A percentile compares a stretch with the other conserved stretches of the same genome.
Evolutionary conservation across 208 protist genomes (phyloP).

Genomic region (Phytomonas serpens): DNA sequence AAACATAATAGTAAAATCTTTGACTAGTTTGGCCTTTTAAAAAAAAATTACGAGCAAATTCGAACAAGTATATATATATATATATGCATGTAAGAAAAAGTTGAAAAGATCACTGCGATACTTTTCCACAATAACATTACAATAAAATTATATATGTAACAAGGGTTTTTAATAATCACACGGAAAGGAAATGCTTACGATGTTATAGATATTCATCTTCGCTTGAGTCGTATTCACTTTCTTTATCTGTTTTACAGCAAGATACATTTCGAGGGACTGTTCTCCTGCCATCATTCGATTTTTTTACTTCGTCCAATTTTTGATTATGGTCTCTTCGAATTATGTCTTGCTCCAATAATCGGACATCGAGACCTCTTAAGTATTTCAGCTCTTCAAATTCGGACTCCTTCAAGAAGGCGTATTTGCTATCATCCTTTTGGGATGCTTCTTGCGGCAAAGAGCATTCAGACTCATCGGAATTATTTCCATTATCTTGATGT

Average conservation of each 20-base stretch:
- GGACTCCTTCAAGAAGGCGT: constrained; percentile 50
- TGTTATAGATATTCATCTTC: constrained; percentile 1
- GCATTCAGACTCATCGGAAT: constrained; percentile 7
- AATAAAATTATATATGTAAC: background rate
- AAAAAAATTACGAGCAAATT: background rate
- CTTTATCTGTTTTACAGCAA: background rate
- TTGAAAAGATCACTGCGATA: background rate
- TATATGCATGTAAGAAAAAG: background rate
- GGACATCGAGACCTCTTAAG: constrained; percentile 46
- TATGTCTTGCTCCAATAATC: constrained; percentile 33
- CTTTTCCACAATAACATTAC: background rate
- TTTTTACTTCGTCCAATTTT: background rate
- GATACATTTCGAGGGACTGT: background rate
- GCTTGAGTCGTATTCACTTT: background rate
- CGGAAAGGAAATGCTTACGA: background rate
- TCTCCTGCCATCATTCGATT: background rate
- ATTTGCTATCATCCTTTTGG: constrained; percentile 20
- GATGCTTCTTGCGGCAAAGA: constrained; percentile 13
- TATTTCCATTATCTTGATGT: constrained; percentile 5
- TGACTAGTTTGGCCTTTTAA: background rate
- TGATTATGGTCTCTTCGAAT: background rate
- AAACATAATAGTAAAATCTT: background rate
- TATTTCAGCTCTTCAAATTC: constrained; percentile 37
- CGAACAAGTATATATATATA: background rate
- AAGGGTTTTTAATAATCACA: background rate